Evolutionary conservation across 345 rosid species (phyloP).

Genomic region (Linum tenue): DNA sequence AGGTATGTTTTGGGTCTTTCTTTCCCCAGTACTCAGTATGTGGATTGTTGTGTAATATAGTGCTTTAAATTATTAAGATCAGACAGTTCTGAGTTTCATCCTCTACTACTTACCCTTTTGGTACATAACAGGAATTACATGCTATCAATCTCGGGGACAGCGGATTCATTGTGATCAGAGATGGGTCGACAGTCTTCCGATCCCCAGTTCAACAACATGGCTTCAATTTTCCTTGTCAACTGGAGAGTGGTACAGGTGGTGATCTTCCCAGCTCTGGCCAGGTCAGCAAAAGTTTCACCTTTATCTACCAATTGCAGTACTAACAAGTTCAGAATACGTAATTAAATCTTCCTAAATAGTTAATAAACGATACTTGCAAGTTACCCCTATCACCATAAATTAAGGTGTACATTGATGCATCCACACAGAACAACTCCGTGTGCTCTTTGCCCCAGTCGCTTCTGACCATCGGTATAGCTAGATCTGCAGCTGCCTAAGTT

Average conservation of each 20-base stretch:
- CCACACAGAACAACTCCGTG: no score
- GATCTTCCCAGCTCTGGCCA: conserved; percentile 28
- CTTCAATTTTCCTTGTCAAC: conserved; percentile 28
- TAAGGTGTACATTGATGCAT: no score
- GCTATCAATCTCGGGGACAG: conserved; percentile 29
- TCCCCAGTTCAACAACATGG: conserved; percentile 33
- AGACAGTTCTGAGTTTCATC: neutral
- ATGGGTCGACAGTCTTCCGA: conserved; percentile 23
- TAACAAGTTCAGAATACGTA: no score
- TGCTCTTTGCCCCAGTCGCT: no score
- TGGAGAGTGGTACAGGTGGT: conserved; percentile 15
- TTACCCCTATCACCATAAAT: neutral
- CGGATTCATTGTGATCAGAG: conserved; percentile 28
- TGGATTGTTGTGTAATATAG: neutral
- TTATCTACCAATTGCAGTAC: neutral
- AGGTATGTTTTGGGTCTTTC: conserved; percentile 11
- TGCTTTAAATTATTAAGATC: neutral
- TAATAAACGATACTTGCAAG: no score
- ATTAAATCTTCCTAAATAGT: neutral
- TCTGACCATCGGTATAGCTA: no score
- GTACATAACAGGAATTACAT: conserved; percentile 17
- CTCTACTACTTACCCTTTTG: neutral
- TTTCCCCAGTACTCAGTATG: neutral
- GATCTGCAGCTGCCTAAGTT: no score
- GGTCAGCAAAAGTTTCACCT: conserved; percentile 11